Percentiles rank a stretch among this genome's conserved stretches.
These are phyloP conservation scores for Phytophthora sansomeana DNA, from an alignment of 352 stramenopile species.

Conservation along the genomic window DNA sequence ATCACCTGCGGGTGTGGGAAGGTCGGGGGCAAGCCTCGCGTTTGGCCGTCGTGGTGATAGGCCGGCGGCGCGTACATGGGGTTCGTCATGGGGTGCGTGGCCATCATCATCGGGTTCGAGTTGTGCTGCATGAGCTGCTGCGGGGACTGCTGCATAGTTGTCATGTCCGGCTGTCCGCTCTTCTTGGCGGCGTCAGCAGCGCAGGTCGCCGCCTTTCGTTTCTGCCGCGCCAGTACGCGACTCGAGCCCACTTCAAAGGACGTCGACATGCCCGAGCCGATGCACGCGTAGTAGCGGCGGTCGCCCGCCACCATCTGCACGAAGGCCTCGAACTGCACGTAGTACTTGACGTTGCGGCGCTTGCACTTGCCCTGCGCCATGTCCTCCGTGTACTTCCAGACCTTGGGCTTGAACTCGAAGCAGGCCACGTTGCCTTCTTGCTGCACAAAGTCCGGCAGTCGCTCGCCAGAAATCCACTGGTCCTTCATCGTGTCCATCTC, in stretches of 20 bases:
- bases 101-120: constrained; percentile 39
- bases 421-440: constrained; percentile 74
- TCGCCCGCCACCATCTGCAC: constrained; percentile 79
- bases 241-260: constrained; percentile 88
- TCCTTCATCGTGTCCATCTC: constrained; percentile 89
- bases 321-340: constrained; percentile 90
- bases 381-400: constrained; percentile 91
- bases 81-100: constrained; percentile 38
- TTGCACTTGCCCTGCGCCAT: constrained; percentile 92
- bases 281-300: constrained; percentile 84
- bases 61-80: constrained; percentile 32
- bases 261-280: constrained; percentile 87
- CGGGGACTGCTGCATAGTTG: constrained; percentile 29
- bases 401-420: constrained; percentile 91
- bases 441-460: constrained; percentile 85
- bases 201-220: constrained; percentile 80
- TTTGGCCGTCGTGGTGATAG: constrained; percentile 44
- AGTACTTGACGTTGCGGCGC: constrained; percentile 89
- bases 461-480: constrained; percentile 86
- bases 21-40: constrained; percentile 51
- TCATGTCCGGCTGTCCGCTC: constrained; percentile 41
- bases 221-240: constrained; percentile 83
- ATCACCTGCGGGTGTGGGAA: constrained; percentile 65
- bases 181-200: constrained; percentile 27
- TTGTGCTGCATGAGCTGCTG: constrained; percentile 46